These are phyloP conservation scores for Fusarium avenaceum DNA, from an alignment of 2,329 filamentous ascomycete genomes.

Conservation along the genomic window DNA sequence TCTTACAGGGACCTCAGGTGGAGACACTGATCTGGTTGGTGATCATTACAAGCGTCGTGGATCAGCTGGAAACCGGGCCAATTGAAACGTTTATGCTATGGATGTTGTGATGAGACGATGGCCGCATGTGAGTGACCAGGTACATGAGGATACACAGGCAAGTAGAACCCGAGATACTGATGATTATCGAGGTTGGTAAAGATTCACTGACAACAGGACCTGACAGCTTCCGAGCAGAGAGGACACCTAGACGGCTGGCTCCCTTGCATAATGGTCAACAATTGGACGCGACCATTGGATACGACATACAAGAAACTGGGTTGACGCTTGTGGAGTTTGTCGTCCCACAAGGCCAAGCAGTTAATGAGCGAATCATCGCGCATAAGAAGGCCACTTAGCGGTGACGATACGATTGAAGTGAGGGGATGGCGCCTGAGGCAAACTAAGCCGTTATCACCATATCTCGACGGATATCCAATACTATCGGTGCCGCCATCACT, in stretches of 20 bases:
- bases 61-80: constrained; percentile 33
- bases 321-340: constrained; percentile 30
- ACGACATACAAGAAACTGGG: constrained; percentile 13
- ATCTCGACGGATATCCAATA: too few relatives aligned
- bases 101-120: constrained; percentile 33
- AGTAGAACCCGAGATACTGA: background rate
- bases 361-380: constrained; percentile 30
- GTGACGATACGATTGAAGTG: constrained; percentile 28
- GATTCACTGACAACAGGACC: too few relatives aligned
- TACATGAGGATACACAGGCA: background rate
- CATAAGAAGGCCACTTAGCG: constrained; percentile 17
- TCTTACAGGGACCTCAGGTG: constrained; percentile 17
- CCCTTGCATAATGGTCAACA: constrained; percentile 38
- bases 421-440: constrained; percentile 39
- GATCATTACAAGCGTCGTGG: constrained; percentile 22
- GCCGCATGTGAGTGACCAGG: constrained; percentile 42
- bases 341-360: constrained; percentile 38
- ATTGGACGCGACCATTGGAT: constrained; percentile 45
- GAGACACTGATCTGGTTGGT: constrained; percentile 23
- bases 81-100: constrained; percentile 6
- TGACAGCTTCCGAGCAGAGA: too few relatives aligned
- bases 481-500: background rate
- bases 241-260: constrained; percentile 3
- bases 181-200: too few relatives aligned
- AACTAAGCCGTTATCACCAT: background rate